Base-by-base conservation (phyloP, 2,329 filamentous ascomycete genomes). In the Fonsecaea monophora region DNA sequence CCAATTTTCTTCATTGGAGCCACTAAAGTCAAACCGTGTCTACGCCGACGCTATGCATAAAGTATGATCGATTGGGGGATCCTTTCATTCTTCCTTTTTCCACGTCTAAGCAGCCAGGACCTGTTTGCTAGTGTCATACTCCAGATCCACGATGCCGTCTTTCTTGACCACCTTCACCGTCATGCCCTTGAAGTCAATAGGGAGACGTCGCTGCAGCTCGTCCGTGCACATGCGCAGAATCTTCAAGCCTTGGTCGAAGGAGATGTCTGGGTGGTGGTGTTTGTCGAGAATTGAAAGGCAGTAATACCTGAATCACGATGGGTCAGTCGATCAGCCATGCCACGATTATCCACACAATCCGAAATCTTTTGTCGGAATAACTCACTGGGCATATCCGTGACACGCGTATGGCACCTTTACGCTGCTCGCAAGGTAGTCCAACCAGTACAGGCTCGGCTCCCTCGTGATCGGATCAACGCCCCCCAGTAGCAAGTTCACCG, bases 121-220 rank as follows among this genome's bases (percentile, higher is more conserved):
- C 69, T 81, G 77, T 79, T 88, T 89, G 81, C 91, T 89, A 77
- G 97, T 92, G 77, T 94, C 90, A 78, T 93, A 96, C 71, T 92
- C 88, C 75, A 96, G 86, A 74, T 95, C 92, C 73, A 87, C 83
- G 69, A 99, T 90, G 10, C 96, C 95, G 74, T 98, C 92, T 83
- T 96, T 96, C 69, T 93, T 97, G 75, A 99, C 89, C 40, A 93
- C 91, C 86, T 98, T 98, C 75, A 99, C 94, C 76, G 89, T 74
- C 74, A 97, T 92, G 45, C 95, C 95, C 86, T 99, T 99, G 87
- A 98, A 99, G 80, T 99, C 95, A 77, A 99, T 94, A 67, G 95
- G 95, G 85, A 99, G 87, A 81, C 96, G 88, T 79, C 95, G 89
- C 87, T 97, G 97, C 78, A 99, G 83, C 85, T 99, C 95, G 79